Base-by-base conservation (phyloP, 768 basidiomycete genomes). In the Serpula lacrymans region DNA sequence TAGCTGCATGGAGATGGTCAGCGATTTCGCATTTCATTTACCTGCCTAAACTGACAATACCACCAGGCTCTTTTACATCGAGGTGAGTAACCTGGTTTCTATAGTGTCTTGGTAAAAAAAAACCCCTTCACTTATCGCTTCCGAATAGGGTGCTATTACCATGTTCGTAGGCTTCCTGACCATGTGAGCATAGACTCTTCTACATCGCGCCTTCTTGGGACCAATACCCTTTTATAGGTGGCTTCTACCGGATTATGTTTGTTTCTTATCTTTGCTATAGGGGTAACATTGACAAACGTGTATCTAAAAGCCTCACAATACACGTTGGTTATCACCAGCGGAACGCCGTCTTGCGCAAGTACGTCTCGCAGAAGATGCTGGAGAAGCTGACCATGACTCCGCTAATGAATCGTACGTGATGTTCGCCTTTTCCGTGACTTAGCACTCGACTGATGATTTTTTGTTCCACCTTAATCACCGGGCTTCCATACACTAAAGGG, bases 1-100 rank as follows among this genome's bases (percentile, higher is more conserved):
- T 84, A 29, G 55, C 78, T 21, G 83, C 81, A 8, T 88, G 85
- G 85, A 53, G 80, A 67, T 88, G 78, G 80, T 79, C 46, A 44
- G 65, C 42, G 10, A 14, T n/a, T 14, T 8, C n/a, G 37, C 20
- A 35, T 20, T 29, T 21, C n/a, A 18, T 20, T 20, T 12, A 32
- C 27, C 21, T 21, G n/a, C 30, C 37, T 5, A 1, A 14, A 35
- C 40, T 17, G 43, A 23, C 9, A 31, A 18, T 10, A 39, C 12
- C 30, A 22, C 2, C 44, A 80, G 82, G 84, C 49, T 86, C 26
- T 87, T 87, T 55, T 82, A 72, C 53, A 82, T 85, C 31, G 84
- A 82, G 68, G 81, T 74, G 56, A 40, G 47, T 17, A 20, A 32
- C 22, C 17, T 24, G 14, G 35, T n/a, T n/a, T n/a, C n/a, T n/a